phyloP scores from a whole-genome alignment of 2,329 filamentous ascomycete genomes.

The Fusarium scirpi region DNA sequence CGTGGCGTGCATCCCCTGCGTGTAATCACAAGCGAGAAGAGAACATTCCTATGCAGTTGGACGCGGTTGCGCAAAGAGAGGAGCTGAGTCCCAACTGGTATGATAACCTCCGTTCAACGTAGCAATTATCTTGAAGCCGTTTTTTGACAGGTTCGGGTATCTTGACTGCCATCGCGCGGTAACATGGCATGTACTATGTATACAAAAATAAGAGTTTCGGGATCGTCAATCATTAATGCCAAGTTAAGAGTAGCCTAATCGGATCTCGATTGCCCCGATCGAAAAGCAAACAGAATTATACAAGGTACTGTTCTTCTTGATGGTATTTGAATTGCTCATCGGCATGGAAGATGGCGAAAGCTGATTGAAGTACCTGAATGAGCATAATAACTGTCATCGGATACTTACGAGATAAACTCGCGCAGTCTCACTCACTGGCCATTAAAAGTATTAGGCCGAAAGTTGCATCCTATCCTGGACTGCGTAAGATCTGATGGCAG shows the following conservation, averaged over 20 bases:
- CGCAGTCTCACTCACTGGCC: neutral
- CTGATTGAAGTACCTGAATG: neutral
- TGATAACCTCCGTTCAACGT: neutral
- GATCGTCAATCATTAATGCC: neutral
- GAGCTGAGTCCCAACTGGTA: neutral
- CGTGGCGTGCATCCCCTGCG: neutral
- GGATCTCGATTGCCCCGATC: constrained; percentile 42
- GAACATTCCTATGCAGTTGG: neutral
- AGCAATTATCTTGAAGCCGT: neutral
- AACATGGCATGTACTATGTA: neutral
- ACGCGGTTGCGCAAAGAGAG: neutral
- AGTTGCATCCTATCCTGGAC: neutral
- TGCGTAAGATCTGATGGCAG: constrained; percentile 4
- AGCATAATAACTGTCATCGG: neutral
- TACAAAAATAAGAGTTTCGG: constrained; percentile 11
- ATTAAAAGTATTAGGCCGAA: neutral
- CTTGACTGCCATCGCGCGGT: neutral
- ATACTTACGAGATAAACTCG: neutral
- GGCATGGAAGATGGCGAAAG: neutral
- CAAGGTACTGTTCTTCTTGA: neutral
- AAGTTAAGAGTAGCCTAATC: constrained; percentile 27
- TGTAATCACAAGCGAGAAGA: constrained; percentile 20
- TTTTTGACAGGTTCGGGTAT: neutral
- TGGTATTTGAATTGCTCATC: neutral
- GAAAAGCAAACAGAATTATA: neutral